phyloP scores from a whole-genome alignment of 225 moss, liverwort and hornwort species.

The Climacium dendroides region DNA sequence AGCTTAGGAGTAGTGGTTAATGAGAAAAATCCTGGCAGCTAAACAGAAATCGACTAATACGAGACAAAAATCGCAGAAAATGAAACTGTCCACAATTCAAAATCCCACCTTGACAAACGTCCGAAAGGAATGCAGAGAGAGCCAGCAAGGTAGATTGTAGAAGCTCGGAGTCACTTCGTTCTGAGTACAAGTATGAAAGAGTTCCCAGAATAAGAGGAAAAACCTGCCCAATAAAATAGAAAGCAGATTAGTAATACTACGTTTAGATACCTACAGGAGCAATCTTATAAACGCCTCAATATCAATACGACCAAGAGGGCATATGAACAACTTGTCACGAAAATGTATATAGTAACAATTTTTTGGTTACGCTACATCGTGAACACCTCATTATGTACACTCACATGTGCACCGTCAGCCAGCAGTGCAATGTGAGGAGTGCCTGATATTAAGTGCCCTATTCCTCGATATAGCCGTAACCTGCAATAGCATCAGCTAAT shows the following conservation, averaged over 20 bases:
- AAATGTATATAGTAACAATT: background rate
- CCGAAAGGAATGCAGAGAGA: constrained; percentile 62
- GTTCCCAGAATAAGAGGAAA: constrained; percentile 58
- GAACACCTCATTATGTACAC: background rate
- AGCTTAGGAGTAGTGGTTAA: background rate
- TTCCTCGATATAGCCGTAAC: constrained; percentile 64
- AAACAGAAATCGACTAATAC: background rate
- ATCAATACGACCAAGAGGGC: background rate
- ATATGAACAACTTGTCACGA: background rate
- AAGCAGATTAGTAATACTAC: background rate
- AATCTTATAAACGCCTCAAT: background rate
- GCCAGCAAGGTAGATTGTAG: constrained; percentile 47
- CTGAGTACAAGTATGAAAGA: constrained; percentile 30
- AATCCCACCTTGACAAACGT: constrained; percentile 40
- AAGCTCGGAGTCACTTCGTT: constrained; percentile 39
- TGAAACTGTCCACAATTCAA: background rate
- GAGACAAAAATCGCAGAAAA: background rate
- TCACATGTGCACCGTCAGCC: constrained; percentile 56
- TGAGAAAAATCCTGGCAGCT: background rate
- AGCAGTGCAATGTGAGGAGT: constrained; percentile 49
- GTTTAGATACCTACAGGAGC: background rate
- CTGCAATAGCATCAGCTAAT: constrained; percentile 9
- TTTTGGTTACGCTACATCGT: background rate
- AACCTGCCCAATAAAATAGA: constrained; percentile 24
- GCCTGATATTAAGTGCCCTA: constrained; percentile 51